Conservation (phyloP, 2,329 filamentous ascomycete genomes). For the Passalora sequoiae region DNA sequence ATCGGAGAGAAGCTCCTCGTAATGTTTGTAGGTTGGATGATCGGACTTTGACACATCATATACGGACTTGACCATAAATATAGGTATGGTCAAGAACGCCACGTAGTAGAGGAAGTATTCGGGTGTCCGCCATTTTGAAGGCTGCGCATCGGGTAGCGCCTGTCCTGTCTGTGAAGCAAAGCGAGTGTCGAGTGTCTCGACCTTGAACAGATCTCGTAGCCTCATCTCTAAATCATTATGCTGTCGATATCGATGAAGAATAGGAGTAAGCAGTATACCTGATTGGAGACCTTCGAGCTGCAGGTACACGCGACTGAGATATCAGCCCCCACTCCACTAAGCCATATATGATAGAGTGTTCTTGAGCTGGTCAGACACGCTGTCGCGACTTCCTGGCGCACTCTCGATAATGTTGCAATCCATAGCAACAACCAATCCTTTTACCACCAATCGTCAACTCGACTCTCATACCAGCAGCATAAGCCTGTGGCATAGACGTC, state of each 20-base stretch:
- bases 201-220: slow-evolving; percentile 49
- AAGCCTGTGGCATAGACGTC: too few species aligned
- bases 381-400: too few species aligned
- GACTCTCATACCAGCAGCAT: too few species aligned
- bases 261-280: too few species aligned
- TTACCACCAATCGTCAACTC: too few species aligned
- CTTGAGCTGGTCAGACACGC: too few species aligned
- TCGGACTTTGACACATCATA: slow-evolving; percentile 82
- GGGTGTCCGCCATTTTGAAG: slow-evolving; percentile 71
- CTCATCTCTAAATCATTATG: slow-evolving; percentile 11
- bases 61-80: slow-evolving; percentile 81
- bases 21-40: slow-evolving; percentile 75
- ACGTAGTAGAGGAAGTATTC: slow-evolving; percentile 82
- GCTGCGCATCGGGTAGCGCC: slow-evolving; percentile 41
- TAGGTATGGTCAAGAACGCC: slow-evolving; percentile 63
- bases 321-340: too few species aligned
- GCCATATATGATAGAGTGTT: too few species aligned
- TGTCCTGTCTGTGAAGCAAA: slow-evolving; percentile 60
- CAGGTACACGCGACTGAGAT: too few species aligned
- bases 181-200: slow-evolving; percentile 65
- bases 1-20: slow-evolving; percentile 61
- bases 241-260: slow-evolving; percentile 4
- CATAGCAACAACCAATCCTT: too few species aligned
- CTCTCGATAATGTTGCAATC: too few species aligned
- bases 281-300: too few species aligned